A percentile compares a stretch with the other conserved stretches of the same genome.
These are phyloP conservation scores for Zizania palustris DNA, from an alignment of 202 grass and related monocot species.

Conservation along the genomic window DNA sequence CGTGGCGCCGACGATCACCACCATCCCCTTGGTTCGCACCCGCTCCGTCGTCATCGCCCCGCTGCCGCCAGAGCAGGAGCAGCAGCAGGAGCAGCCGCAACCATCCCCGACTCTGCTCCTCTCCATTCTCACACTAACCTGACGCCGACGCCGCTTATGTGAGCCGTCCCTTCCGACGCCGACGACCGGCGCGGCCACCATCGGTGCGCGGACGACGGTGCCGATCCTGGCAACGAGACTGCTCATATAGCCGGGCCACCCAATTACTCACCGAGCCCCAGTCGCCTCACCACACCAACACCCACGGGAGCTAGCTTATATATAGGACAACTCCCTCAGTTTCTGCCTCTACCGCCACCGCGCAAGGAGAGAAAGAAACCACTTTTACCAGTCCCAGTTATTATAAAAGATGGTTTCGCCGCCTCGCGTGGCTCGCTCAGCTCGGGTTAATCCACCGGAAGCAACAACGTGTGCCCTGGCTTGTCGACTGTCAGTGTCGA, in stretches of 20 bases:
- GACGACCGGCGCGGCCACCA: slow-evolving; percentile 37
- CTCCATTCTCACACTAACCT: slow-evolving; percentile 35
- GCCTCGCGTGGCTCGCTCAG: no score
- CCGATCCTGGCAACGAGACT: slow-evolving; percentile 21
- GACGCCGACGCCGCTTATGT: slow-evolving; percentile 18
- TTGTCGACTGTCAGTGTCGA: slow-evolving; percentile 42
- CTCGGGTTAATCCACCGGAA: no score
- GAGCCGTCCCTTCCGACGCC: not conserved
- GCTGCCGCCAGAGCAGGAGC: slow-evolving; percentile 11
- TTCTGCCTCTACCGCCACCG: no score
- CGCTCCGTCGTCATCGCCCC: not conserved
- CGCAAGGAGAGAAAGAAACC: no score
- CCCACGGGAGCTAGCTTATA: slow-evolving; percentile 26
- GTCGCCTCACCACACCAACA: slow-evolving; percentile 1
- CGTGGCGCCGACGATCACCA: slow-evolving; percentile 86
- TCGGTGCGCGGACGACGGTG: slow-evolving; percentile 42
- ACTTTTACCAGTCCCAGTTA: no score
- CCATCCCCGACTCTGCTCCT: not conserved
- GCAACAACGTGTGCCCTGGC: not conserved
- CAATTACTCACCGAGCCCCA: slow-evolving; percentile 3
- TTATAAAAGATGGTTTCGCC: no score
- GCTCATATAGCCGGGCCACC: slow-evolving; percentile 48
- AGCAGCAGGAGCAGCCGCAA: slow-evolving; percentile 14
- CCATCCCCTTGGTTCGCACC: slow-evolving; percentile 34
- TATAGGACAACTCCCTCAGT: not conserved